phyloP scores from a whole-genome alignment of 2,329 filamentous ascomycete species.

The Madurella mycetomatis region DNA sequence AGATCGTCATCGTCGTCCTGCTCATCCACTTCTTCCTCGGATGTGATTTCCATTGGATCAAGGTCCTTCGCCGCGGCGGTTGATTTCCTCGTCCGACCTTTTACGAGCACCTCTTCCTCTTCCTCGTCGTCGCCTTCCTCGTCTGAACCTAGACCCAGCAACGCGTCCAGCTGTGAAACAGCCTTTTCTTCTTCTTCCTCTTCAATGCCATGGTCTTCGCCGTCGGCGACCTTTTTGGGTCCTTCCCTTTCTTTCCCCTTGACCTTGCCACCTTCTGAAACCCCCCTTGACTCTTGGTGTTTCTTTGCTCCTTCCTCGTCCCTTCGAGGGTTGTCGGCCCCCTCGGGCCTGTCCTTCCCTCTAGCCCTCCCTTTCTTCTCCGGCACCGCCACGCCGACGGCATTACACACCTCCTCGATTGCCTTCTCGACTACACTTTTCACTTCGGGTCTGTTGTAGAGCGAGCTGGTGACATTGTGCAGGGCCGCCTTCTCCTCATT shows the following conservation, averaged over 20 bases:
- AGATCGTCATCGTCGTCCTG: slow-evolving; percentile 18
- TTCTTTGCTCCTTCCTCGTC: slow-evolving; percentile 30
- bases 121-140: slow-evolving; percentile 24
- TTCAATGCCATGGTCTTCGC: slow-evolving; percentile 2
- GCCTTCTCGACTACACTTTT: slow-evolving; percentile 47
- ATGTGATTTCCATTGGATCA: slow-evolving; percentile 31
- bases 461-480: slow-evolving; percentile 56
- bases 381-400: slow-evolving; percentile 45
- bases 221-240: background rate
- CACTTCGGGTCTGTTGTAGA: slow-evolving; percentile 51
- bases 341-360: slow-evolving; percentile 30
- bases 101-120: slow-evolving; percentile 9
- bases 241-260: slow-evolving; percentile 11
- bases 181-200: slow-evolving; percentile 19
- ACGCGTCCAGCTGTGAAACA: slow-evolving; percentile 21
- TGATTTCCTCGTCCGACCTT: slow-evolving; percentile 28
- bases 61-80: slow-evolving; percentile 21
- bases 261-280: slow-evolving; percentile 19
- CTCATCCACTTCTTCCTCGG: slow-evolving; percentile 19
- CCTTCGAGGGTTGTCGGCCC: slow-evolving; percentile 20
- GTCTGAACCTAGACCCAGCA: slow-evolving; percentile 25
- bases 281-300: slow-evolving; percentile 26
- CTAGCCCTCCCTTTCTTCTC: slow-evolving; percentile 37
- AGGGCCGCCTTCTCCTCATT: slow-evolving; percentile 49
- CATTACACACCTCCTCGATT: slow-evolving; percentile 44